A percentile compares a stretch with the other conserved stretches of the same genome.
Evolutionary conservation across 2,329 filamentous ascomycete species (phyloP).

Genomic region (Parascedosporium putredinis): DNA sequence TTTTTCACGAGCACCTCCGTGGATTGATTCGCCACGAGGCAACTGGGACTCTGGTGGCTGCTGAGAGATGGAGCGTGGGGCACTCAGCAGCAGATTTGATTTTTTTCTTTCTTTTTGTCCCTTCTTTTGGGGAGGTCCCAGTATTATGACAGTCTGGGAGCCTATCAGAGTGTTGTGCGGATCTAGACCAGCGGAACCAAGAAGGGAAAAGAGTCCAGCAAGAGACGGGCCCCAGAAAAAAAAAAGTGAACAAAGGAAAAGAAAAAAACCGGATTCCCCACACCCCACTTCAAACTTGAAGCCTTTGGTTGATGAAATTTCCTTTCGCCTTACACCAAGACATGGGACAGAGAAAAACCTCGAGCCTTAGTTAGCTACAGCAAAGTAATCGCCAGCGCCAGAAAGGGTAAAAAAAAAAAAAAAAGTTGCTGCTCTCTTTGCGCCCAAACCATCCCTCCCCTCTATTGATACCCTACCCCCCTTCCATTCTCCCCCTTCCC

Average conservation of each 20-base stretch:
- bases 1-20: no score
- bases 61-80: no score
- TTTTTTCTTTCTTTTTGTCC: no score
- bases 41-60: no score
- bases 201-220: neutral
- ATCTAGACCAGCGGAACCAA: neutral
- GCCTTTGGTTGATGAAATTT: conserved; percentile 2
- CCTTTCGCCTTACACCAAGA: neutral
- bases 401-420: conserved; percentile 1
- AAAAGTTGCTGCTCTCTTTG: neutral
- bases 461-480: neutral
- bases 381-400: neutral
- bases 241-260: conserved; percentile 3
- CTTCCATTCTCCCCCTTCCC: neutral
- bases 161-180: no score
- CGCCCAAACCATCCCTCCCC: neutral
- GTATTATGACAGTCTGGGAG: no score
- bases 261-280: neutral
- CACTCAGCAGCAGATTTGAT: no score
- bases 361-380: neutral
- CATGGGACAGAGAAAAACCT: neutral
- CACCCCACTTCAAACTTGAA: neutral
- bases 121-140: no score
- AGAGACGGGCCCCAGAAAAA: neutral
- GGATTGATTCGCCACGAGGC: no score